phyloP scores from a whole-genome alignment of 148 eudicot species.

The Nepenthes mirabilis region DNA sequence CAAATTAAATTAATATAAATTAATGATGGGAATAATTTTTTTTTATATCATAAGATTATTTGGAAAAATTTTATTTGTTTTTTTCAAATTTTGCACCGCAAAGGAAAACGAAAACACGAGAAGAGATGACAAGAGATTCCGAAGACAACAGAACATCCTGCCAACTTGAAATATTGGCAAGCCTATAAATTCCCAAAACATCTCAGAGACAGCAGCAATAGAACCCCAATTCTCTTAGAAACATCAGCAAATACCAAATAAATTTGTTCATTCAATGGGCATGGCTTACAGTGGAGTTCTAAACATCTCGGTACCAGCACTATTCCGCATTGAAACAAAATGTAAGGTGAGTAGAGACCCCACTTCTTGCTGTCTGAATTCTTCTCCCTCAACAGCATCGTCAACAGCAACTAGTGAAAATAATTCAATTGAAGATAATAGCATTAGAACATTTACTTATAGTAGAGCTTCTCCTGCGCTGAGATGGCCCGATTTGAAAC shows the following conservation, averaged over 20 bases:
- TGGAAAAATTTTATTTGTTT: too few relatives aligned
- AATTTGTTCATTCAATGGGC: constrained; percentile 5
- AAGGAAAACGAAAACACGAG: too few relatives aligned
- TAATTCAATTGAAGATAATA: constrained; percentile 20
- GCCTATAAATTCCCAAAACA: too few relatives aligned
- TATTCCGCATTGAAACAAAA: constrained; percentile 17
- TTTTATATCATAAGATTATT: too few relatives aligned
- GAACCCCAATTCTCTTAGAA: neutral
- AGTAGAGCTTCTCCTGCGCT: constrained; percentile 75
- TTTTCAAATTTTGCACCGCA: too few relatives aligned
- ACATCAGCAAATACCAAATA: neutral
- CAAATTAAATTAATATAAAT: too few relatives aligned
- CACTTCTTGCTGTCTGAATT: constrained; percentile 23
- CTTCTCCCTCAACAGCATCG: constrained; percentile 21
- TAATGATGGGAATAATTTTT: too few relatives aligned
- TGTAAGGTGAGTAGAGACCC: constrained; percentile 32
- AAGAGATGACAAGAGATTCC: too few relatives aligned
- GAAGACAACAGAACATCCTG: too few relatives aligned
- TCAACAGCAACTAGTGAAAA: constrained; percentile 9
- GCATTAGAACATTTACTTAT: constrained; percentile 39
- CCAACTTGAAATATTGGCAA: too few relatives aligned
- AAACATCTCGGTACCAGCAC: constrained; percentile 20
- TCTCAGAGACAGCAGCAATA: neutral
- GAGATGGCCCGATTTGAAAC: constrained; percentile 81
- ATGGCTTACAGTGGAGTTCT: constrained; percentile 37